Evolutionary conservation across 2,329 filamentous ascomycete genomes (phyloP).

Genomic region (Fusarium mangiferae): DNA sequence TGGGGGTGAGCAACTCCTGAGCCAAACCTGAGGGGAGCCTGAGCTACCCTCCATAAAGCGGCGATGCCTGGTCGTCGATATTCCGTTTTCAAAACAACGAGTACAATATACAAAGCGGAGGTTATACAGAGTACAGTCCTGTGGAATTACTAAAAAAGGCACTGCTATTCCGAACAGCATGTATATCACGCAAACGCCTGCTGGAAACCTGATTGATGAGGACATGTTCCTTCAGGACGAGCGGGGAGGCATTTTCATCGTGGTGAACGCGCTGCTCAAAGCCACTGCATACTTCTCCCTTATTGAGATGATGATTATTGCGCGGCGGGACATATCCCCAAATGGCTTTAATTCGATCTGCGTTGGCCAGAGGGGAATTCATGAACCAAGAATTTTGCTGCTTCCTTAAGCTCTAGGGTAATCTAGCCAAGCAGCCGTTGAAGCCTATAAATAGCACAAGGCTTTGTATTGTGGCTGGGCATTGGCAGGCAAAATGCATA

Average conservation of each 20-base stretch:
- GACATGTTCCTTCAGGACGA: neutral
- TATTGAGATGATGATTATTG: accelerated
- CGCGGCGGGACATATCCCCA: accelerated
- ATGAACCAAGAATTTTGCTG: neutral
- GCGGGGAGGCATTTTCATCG: neutral
- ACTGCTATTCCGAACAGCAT: too few relatives aligned
- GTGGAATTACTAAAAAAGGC: neutral
- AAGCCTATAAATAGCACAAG: neutral
- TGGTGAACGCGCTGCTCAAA: accelerated
- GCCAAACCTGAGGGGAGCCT: too few relatives aligned
- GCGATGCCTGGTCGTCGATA: too few relatives aligned
- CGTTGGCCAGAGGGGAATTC: accelerated
- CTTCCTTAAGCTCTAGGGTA: neutral
- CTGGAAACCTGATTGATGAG: neutral
- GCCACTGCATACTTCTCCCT: neutral
- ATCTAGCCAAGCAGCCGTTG: neutral
- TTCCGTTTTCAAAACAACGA: too few relatives aligned
- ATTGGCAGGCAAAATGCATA: neutral
- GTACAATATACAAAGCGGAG: accelerated
- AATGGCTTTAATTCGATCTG: accelerated
- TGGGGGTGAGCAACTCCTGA: too few relatives aligned
- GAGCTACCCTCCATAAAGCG: too few relatives aligned
- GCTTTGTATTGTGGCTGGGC: neutral
- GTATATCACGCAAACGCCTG: too few relatives aligned
- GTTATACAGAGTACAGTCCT: too few relatives aligned